Evolutionary conservation across 2,329 filamentous ascomycete species (phyloP), one percentile per base, ranked within the genome.

Genomic region (Cytospora piceae): DNA sequence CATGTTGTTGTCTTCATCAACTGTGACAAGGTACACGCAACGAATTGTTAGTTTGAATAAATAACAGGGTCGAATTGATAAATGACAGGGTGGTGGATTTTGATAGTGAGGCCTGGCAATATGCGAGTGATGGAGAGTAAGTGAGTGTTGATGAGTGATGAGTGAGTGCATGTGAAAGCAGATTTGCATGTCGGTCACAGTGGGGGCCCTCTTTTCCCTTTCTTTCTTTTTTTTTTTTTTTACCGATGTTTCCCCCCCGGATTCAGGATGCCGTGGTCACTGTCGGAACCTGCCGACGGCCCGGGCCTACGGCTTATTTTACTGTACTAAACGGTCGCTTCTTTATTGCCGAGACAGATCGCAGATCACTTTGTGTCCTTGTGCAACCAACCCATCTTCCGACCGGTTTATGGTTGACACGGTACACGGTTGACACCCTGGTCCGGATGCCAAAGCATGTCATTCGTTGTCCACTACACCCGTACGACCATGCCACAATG

Each of bases 271-370:
- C 20, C n/a, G 17, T 8, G 4, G 2, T 9, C 46, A 22, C 20
- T 14, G 8, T 49, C 46, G 46, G 46, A 49, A 49, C 46, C 46
- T 49, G 46, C 46, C 46, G 46, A 49, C 46, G 46, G 46, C 46
- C 46, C 46, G 46, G n/a, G 46, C 46, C 46, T 49, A 49, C 8
- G 39, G 39, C 39, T 20, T 9, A 17, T 17, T 2, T 5, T 34
- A 12, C 32, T 29, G 3, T 29, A 5, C 27, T 29, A 29, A 29
- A 29, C 27, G 32, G 32, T 6, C 32, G n/a, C 5, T 22, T 22
- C 17, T 46, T 46, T 11, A 46, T 9, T 46, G 20, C 42, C 42
- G 42, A 22, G 42, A 9, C 42, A n/a, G 42, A 46, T 46, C 42
- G 42, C 3, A 15, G 42, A 22, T 46, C 20, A 1, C 7, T 2